These are phyloP conservation scores for Castanospermum australe DNA, from an alignment of 306 rosid genomes.

Conservation along the genomic window DNA sequence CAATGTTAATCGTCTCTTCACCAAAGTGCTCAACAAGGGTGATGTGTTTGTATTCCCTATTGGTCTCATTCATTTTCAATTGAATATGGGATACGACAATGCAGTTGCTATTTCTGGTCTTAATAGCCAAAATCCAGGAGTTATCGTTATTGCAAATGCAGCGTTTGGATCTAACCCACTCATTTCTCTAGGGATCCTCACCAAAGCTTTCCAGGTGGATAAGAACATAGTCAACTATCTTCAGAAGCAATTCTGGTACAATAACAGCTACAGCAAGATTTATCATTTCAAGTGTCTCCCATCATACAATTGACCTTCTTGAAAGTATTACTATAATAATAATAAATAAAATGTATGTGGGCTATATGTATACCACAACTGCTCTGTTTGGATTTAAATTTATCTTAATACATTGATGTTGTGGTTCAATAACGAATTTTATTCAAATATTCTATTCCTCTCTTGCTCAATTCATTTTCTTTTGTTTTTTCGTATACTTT, in stretches of 20 bases:
- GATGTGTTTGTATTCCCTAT: no score
- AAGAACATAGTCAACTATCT: not conserved
- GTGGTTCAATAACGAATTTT: not conserved
- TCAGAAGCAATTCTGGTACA: constrained; percentile 22
- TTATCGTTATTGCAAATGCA: no score
- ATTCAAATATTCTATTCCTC: no score
- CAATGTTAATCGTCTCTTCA: no score
- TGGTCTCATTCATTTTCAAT: not conserved
- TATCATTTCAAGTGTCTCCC: no score
- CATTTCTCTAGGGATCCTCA: constrained; percentile 7
- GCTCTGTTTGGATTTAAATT: no score
- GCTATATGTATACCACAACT: not conserved
- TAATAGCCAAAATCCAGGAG: not conserved
- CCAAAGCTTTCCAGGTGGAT: constrained; percentile 22
- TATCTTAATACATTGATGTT: not conserved
- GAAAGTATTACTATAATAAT: not conserved
- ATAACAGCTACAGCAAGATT: not conserved
- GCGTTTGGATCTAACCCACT: constrained; percentile 25
- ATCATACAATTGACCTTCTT: not conserved
- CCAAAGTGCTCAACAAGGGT: no score
- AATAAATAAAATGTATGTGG: not conserved
- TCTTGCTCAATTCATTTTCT: no score
- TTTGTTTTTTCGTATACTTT: no score
- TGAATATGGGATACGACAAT: not conserved
- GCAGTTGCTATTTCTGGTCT: not conserved